These are phyloP conservation scores for Penstemon davidsonii DNA, from an alignment of 257 asterid species.

Conservation along the genomic window DNA sequence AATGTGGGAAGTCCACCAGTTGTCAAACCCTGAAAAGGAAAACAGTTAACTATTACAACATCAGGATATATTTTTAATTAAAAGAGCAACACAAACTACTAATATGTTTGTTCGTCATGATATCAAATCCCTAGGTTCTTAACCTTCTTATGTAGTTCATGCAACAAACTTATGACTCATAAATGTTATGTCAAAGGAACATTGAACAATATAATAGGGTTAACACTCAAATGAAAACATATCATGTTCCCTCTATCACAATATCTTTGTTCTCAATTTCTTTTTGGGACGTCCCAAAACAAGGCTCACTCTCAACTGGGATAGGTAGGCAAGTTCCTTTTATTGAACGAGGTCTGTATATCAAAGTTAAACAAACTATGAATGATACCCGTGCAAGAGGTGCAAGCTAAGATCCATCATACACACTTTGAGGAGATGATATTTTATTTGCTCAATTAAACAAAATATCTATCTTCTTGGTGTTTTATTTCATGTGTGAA, in stretches of 20 bases:
- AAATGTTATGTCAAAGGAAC: neutral
- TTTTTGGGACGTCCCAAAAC: too few relatives aligned
- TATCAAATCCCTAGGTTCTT: slow-evolving; percentile 9
- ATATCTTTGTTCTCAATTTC: too few relatives aligned
- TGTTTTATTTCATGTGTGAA: neutral
- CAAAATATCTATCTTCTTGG: neutral
- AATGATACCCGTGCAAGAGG: too few relatives aligned
- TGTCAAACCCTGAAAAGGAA: slow-evolving; percentile 72
- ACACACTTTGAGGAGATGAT: neutral
- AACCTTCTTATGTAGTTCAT: slow-evolving; percentile 1
- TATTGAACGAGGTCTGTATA: slow-evolving; percentile 9
- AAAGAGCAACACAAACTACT: neutral
- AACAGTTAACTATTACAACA: slow-evolving; percentile 6
- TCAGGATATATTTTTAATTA: slow-evolving; percentile 19
- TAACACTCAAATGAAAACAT: too few relatives aligned
- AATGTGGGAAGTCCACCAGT: slow-evolving; percentile 99
- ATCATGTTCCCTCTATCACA: too few relatives aligned
- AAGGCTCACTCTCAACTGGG: neutral
- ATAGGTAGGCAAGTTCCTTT: neutral
- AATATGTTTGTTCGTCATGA: slow-evolving; percentile 16
- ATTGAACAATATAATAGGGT: neutral
- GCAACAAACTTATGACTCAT: slow-evolving; percentile 2
- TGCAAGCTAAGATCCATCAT: too few relatives aligned
- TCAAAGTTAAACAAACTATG: neutral
- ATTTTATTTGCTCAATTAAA: slow-evolving; percentile 1